Conservation (phyloP, 768 basidiomycete species). For the Amanita rimosa region DNA sequence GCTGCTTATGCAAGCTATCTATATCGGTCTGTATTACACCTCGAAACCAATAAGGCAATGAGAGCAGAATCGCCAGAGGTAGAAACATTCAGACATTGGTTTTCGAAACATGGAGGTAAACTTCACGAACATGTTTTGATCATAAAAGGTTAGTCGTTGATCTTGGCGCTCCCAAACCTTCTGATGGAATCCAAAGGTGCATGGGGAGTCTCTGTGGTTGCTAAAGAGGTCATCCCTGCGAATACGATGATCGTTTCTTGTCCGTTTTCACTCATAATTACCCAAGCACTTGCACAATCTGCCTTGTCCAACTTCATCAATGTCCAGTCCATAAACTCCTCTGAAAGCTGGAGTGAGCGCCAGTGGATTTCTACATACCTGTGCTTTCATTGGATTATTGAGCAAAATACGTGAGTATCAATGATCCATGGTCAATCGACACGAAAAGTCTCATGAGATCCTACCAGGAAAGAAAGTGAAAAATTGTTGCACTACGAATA, state of each 20-base stretch:
- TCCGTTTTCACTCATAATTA: slow-evolving; percentile 57
- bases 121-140: neutral
- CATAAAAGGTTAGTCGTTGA: neutral
- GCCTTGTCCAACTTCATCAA: slow-evolving; percentile 33
- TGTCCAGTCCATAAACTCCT: slow-evolving; percentile 9
- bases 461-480: slow-evolving; percentile 9
- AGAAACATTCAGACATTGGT: slow-evolving; percentile 18
- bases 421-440: too few species aligned
- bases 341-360: slow-evolving; percentile 43
- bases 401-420: slow-evolving; percentile 22
- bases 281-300: slow-evolving; percentile 31
- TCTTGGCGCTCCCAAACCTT: too few species aligned
- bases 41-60: too few species aligned
- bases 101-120: slow-evolving; percentile 1
- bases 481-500: slow-evolving; percentile 46
- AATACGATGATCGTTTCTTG: slow-evolving; percentile 54
- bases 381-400: slow-evolving; percentile 47
- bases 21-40: too few species aligned
- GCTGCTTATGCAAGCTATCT: too few species aligned
- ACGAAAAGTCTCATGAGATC: neutral
- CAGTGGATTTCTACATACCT: slow-evolving; percentile 64
- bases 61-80: slow-evolving; percentile 11
- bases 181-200: slow-evolving; percentile 10
- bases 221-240: slow-evolving; percentile 31
- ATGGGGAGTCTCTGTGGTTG: slow-evolving; percentile 40